Evolutionary conservation across 1,284 basidiomycete genomes (phyloP).

Genomic region (Cystobasidium slooffiae): DNA sequence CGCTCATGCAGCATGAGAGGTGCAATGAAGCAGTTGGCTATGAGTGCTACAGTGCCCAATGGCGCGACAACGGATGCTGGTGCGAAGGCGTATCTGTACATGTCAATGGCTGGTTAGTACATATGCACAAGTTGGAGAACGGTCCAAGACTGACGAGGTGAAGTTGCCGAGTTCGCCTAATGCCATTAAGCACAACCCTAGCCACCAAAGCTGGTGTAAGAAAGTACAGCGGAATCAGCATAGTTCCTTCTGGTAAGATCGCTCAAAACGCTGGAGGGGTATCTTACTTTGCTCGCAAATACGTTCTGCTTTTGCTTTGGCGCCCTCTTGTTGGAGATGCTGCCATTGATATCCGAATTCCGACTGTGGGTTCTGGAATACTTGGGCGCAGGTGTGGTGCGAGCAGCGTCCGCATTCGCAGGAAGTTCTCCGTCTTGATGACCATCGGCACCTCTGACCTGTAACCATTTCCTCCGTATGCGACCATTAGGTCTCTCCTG

Average conservation of each 20-base stretch:
- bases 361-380: neutral
- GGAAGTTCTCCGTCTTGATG: neutral
- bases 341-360: neutral
- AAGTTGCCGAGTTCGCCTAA: constrained; percentile 92
- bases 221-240: constrained; percentile 2
- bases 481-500: constrained; percentile 3
- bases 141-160: constrained; percentile 56
- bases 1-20: constrained; percentile 61
- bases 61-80: constrained; percentile 95
- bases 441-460: neutral
- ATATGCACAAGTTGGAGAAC: neutral
- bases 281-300: constrained; percentile 34
- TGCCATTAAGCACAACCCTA: constrained; percentile 85
- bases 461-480: constrained; percentile 20
- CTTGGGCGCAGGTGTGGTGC: neutral
- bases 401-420: neutral
- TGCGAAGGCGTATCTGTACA: constrained; percentile 74
- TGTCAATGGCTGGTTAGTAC: neutral
- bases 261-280: neutral
- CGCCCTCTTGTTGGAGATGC: neutral
- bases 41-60: constrained; percentile 68
- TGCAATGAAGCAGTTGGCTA: constrained; percentile 93
- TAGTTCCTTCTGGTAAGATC: neutral
- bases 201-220: constrained; percentile 73
- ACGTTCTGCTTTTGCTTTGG: neutral